Base-by-base conservation (phyloP, 768 basidiomycete species). In the Collybiopsis luxurians region DNA sequence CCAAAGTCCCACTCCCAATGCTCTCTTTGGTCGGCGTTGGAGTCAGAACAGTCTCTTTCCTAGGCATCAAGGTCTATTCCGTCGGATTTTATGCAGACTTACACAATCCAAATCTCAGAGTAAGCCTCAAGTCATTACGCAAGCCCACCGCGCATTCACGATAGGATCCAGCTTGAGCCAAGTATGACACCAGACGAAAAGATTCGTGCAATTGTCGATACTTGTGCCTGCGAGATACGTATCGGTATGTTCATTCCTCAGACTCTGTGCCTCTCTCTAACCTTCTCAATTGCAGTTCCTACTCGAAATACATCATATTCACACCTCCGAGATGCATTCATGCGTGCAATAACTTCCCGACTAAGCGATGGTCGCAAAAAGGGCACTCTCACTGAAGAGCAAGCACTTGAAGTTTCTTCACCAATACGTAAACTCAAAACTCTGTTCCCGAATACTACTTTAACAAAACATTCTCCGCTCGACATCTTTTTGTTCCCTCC, bases 1-100 rank as follows among this genome's bases (percentile, higher is more conserved):
- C 88, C 30, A 88, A 84, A 62, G 70, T 81, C 15, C 79, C 82
- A 10, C 69, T 83, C 5, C 83, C 89, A 9, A 71, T 79, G 1
- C 81, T 91, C 63, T 80, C 84, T 11, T 79, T 96, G 4, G 73
- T 97, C 19, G 95, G 95, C 5, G 74, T 92, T 1, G 95, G 95
- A 23, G 92, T 94, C 38, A 79, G 95, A 49, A 91, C 87, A 0
- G 93, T 97, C 28, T 93, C 92, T 13, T 94, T 97, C 71, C 76
- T 96, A 38, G 80, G 86, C 6, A 82, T 97, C 60, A 85, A 91
- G 66, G 94, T 96, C 15, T 97, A 97, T 71, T 89, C 89, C 11
- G 84, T 92, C 31, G 95, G 83, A 2, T 93, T 97, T 72, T 97
- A 96, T 69, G 89, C 91, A 5, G 92, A 96, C 67, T 72, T 93